These are phyloP conservation scores for Fraxinus latifolia DNA, from an alignment of 305 asterid species.

Conservation along the genomic window DNA sequence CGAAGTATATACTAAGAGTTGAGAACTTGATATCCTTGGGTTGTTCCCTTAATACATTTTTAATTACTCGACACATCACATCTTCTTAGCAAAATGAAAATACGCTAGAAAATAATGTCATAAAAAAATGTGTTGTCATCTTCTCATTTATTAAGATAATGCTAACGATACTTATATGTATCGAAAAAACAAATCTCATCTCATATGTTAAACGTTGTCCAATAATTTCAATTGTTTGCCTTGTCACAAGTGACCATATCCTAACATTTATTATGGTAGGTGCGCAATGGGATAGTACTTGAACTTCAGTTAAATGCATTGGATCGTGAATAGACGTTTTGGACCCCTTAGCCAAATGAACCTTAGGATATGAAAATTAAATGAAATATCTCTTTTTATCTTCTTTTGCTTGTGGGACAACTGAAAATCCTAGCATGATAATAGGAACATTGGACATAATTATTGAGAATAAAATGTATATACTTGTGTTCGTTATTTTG, in stretches of 20 bases:
- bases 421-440: not conserved
- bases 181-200: not conserved
- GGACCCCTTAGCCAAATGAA: not conserved
- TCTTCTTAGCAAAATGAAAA: not conserved
- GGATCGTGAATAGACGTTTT: not conserved
- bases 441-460: not conserved
- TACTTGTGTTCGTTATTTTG: not conserved
- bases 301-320: not conserved
- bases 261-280: not conserved
- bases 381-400: not conserved
- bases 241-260: not conserved
- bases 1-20: not conserved
- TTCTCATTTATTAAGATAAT: not conserved
- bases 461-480: not conserved
- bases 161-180: not conserved
- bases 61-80: not conserved
- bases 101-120: not conserved
- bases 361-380: not conserved
- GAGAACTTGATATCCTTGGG: not conserved
- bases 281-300: not conserved
- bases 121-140: not conserved
- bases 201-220: not conserved
- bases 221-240: not conserved
- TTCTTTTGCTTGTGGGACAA: not conserved
- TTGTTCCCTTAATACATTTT: not conserved